These are phyloP conservation scores for Dictyostelium citrinum DNA, from an alignment of 78 protist species.

Conservation along the genomic window DNA sequence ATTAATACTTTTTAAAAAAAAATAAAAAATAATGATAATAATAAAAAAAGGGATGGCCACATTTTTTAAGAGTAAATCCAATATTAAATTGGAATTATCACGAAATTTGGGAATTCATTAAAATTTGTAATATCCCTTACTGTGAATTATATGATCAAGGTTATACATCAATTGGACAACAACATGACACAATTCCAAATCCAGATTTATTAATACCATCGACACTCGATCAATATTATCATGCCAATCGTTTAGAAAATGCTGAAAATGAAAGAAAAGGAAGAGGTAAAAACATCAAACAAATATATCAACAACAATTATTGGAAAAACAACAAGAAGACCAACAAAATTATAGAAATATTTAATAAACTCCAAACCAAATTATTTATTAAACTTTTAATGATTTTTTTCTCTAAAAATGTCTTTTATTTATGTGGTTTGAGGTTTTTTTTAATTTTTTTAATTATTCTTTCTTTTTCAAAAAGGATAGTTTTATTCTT, in stretches of 20 bases:
- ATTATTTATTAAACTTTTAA: not conserved
- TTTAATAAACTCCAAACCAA: not conserved
- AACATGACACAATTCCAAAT: conserved; percentile 68
- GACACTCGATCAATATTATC: not conserved
- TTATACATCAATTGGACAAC: conserved; percentile 83
- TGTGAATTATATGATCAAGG: conserved; percentile 83
- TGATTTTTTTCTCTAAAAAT: not conserved
- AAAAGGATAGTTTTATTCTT: not conserved
- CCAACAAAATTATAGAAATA: not conserved
- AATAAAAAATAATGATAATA: not conserved
- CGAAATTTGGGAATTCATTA: conserved; percentile 78
- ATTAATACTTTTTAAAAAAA: not conserved
- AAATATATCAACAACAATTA: not conserved
- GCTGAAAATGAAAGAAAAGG: conserved; percentile 9
- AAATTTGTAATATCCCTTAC: conserved; percentile 61
- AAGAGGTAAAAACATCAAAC: conserved; percentile 5
- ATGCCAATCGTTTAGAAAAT: not conserved
- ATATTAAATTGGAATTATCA: conserved; percentile 74
- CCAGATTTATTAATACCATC: conserved; percentile 21
- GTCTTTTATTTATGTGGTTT: not conserved
- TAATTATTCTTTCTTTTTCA: not conserved
- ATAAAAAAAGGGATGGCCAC: conserved; percentile 67
- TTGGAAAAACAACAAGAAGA: not conserved
- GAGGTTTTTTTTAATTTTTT: too few relatives aligned
- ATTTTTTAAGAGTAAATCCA: conserved; percentile 61